phyloP scores from a whole-genome alignment of 108 stramenopile genomes.

The Nitzschia sp. region DNA sequence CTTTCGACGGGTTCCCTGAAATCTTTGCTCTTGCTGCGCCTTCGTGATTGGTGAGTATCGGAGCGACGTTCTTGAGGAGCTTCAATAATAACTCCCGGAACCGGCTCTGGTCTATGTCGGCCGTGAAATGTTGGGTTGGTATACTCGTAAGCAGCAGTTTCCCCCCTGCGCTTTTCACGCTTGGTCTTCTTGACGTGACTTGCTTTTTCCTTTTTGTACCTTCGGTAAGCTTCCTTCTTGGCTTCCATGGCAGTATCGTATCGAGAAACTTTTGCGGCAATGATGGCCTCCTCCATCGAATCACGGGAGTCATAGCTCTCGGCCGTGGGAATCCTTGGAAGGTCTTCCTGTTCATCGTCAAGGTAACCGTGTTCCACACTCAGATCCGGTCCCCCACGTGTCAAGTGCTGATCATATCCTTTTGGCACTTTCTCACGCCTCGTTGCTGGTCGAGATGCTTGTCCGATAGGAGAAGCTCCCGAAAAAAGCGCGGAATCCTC shows the following conservation, averaged over 20 bases:
- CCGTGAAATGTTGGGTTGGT: neutral
- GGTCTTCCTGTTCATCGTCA: neutral
- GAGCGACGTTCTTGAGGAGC: neutral
- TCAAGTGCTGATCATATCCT: too few species aligned
- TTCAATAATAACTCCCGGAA: neutral
- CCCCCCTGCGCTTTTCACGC: neutral
- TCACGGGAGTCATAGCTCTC: slow-evolving; percentile 18
- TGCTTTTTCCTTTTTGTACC: neutral
- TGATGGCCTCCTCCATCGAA: slow-evolving; percentile 10
- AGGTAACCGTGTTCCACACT: neutral
- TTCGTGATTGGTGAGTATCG: neutral
- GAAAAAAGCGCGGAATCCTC: too few species aligned
- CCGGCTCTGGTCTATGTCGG: neutral
- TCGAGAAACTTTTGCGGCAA: neutral
- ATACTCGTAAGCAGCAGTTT: neutral
- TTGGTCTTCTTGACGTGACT: neutral
- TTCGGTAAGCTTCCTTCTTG: slow-evolving; percentile 6
- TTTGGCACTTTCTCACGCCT: too few species aligned
- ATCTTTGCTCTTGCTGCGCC: neutral
- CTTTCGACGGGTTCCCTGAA: neutral
- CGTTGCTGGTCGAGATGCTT: too few species aligned
- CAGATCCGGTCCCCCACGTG: too few species aligned
- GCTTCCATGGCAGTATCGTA: neutral
- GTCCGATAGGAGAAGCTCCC: too few species aligned
- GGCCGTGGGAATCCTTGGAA: slow-evolving; percentile 9